These are phyloP conservation scores for Gynandropsis gynandra DNA, from an alignment of 345 rosid species.

Conservation along the genomic window DNA sequence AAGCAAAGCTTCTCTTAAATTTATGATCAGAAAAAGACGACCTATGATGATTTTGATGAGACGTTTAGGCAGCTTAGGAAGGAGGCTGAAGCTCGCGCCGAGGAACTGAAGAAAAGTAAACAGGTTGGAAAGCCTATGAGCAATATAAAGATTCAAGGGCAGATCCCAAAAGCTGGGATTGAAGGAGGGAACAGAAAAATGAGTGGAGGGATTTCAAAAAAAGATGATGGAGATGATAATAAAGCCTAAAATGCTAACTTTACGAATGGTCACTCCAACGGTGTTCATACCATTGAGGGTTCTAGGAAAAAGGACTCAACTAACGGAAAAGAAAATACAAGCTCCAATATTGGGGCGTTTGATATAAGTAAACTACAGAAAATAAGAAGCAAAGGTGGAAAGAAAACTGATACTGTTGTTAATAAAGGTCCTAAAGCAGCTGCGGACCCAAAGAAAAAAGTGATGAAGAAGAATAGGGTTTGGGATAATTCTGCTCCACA, in stretches of 20 bases:
- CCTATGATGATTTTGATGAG: constrained; percentile 65
- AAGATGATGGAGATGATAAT: constrained; percentile 57
- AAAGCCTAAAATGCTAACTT: constrained; percentile 36
- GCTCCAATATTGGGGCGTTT: constrained; percentile 61
- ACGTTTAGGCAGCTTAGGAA: no score
- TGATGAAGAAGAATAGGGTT: constrained; percentile 77
- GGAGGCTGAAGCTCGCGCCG: constrained; percentile 87
- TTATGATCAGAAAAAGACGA: constrained; percentile 61
- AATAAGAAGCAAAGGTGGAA: constrained; percentile 77
- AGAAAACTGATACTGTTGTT: constrained; percentile 71
- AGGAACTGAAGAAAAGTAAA: constrained; percentile 72
- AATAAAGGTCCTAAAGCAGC: constrained; percentile 53
- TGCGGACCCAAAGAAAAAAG: constrained; percentile 67
- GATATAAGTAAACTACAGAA: constrained; percentile 91
- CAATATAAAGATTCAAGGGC: constrained; percentile 58
- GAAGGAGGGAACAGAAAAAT: constrained; percentile 54
- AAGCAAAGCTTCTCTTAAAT: constrained; percentile 66
- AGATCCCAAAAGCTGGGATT: constrained; percentile 40
- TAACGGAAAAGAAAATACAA: constrained; percentile 75
- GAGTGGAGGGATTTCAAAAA: constrained; percentile 29
- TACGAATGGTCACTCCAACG: constrained; percentile 64
- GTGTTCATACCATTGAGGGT: constrained; percentile 30
- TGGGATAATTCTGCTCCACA: constrained; percentile 82
- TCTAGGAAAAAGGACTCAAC: constrained; percentile 40
- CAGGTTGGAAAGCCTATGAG: constrained; percentile 43